Base-by-base conservation (phyloP, 2,329 filamentous ascomycete genomes). In the Colletotrichum tofieldiae region DNA sequence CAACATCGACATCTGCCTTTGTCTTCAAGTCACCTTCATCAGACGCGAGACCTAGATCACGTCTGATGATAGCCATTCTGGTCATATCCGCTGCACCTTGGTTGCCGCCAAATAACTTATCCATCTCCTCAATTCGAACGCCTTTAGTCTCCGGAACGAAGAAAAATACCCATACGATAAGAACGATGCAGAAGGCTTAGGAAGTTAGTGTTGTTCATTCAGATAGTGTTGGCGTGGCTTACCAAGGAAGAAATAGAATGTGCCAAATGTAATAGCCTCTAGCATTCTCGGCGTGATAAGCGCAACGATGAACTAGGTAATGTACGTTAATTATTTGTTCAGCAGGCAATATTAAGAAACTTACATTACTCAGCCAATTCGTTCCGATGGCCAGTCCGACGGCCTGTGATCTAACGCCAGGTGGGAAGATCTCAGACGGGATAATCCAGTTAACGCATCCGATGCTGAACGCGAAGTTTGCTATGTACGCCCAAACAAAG, bases 181-280 rank as follows among this genome's bases (percentile, higher is more conserved):
- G 83, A 5, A 89, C 75, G 0, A 86, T 74, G 73, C 86, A 88
- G 73, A 89, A 89, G 2, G 65, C 65, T 68, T 8, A 35, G 5
- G 9, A 32, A 11, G 26, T 66, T 35, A 66, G 64, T 18, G 16
- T 14, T 8, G 9, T 11, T 18, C n/a, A 5, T 1, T 12, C 16
- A 23, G 39, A 4, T 16, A 37, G 3, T 3, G 9, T n/a, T 5
- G 8, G 1, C 14, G 2, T 18, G 18, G 49, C 65, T 39, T 23
- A 63, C 84, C 81, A 0, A 86, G 87, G 74, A 92, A 92, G 82
- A 92, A 91, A 55, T 90, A 84, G 73, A 91, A 91, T 0, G 86
- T 87, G 18, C 87, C 86, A 77, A 82, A 88, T 2, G 79, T 80
- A 16, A 84, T 87, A 20, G 86, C 84, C 56, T 88, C 81, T 4